Evolutionary conservation across 2,329 filamentous ascomycete genomes (phyloP).

Genomic region (Macrophomina pseudophaseolina): DNA sequence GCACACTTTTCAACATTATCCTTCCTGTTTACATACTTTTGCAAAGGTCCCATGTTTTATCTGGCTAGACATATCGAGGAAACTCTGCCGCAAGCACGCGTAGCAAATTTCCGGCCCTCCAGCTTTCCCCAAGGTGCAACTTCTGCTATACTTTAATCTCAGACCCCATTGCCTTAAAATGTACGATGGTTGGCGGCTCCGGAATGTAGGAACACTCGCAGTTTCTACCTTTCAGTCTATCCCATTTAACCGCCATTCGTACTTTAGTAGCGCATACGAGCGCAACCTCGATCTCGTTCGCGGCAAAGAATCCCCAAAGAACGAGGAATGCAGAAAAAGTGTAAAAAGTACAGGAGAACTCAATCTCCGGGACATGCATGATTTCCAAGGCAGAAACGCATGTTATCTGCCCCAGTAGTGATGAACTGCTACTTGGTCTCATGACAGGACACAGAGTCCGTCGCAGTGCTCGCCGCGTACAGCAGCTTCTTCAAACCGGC

Average conservation of each 20-base stretch:
- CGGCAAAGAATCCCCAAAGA: constrained; percentile 27
- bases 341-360: neutral
- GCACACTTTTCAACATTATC: no score
- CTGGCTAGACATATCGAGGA: no score
- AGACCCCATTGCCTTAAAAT: no score
- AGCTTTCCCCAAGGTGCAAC: no score
- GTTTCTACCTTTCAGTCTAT: neutral
- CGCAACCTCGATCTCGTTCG: constrained; percentile 28
- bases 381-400: neutral
- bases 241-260: constrained; percentile 17
- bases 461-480: no score
- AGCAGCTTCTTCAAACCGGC: no score
- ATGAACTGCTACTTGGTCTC: neutral
- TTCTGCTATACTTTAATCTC: no score
- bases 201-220: neutral
- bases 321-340: no score
- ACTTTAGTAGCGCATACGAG: constrained; percentile 28
- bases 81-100: no score
- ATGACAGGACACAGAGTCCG: no score
- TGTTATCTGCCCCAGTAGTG: neutral
- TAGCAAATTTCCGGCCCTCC: constrained; percentile 35
- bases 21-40: no score
- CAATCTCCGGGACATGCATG: neutral
- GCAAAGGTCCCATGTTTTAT: no score
- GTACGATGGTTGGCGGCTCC: neutral